These are phyloP conservation scores for Candida arabinofermentans DNA, from an alignment of 805 yeast genomes.

Conservation along the genomic window DNA sequence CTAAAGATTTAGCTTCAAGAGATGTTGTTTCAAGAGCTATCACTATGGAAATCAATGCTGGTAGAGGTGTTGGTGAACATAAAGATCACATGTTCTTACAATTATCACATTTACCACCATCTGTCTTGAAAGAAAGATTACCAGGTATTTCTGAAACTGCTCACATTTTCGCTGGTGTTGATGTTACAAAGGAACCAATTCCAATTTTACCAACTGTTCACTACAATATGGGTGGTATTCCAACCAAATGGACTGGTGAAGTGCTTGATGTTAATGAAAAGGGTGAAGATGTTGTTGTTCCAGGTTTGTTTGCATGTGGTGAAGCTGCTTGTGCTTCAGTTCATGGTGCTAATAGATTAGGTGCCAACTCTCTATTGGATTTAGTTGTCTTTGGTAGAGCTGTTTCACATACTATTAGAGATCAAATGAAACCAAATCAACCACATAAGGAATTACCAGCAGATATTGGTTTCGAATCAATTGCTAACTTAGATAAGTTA, in stretches of 20 bases:
- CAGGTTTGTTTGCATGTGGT: conserved; percentile 96
- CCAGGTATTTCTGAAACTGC: conserved; percentile 99
- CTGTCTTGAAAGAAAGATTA: conserved; percentile 88
- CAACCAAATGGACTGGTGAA: conserved; percentile 97
- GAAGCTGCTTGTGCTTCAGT: conserved; percentile 99
- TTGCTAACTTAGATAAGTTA: conserved; percentile 82
- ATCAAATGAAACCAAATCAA: conserved; percentile 78
- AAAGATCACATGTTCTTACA: conserved; percentile 95
- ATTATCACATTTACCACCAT: conserved; percentile 88
- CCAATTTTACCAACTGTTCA: conserved; percentile 98
- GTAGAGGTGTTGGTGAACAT: conserved; percentile 97
- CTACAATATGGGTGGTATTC: conserved; percentile 99
- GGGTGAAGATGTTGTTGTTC: conserved; percentile 88
- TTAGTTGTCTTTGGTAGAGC: conserved; percentile 98
- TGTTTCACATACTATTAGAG: conserved; percentile 87
- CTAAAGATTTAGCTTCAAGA: conserved; percentile 97
- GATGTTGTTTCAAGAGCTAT: conserved; percentile 98
- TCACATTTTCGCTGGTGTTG: conserved; percentile 97
- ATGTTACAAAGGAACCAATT: conserved; percentile 98
- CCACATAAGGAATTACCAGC: conserved; percentile 81
- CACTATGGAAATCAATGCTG: conserved; percentile 97
- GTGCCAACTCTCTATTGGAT: conserved; percentile 96
- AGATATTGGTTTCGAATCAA: conserved; percentile 84
- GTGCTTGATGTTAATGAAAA: conserved; percentile 75
- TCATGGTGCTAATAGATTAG: conserved; percentile 98